phyloP scores from a whole-genome alignment of 208 protist species.

The Crithidia mellificae region DNA sequence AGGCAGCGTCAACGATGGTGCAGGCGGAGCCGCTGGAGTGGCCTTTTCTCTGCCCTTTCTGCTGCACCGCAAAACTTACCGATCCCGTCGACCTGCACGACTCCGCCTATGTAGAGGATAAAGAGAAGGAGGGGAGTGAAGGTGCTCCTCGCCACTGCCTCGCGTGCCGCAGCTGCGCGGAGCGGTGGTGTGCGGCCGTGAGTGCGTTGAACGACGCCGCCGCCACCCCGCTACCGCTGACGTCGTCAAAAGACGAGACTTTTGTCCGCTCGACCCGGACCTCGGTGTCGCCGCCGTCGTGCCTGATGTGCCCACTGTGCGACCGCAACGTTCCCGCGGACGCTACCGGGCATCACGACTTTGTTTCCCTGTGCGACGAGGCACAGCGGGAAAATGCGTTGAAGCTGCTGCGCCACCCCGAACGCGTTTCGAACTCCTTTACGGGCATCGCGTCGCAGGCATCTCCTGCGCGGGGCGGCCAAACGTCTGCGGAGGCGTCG shows the following conservation, averaged over 20 bases:
- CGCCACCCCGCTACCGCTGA: too few relatives aligned
- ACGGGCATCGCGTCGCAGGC: conserved; percentile 1
- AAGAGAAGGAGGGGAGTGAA: background rate
- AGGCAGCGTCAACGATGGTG: background rate
- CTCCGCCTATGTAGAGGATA: background rate
- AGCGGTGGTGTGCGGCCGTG: conserved; percentile 27
- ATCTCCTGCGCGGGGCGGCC: background rate
- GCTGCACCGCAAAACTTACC: conserved; percentile 27
- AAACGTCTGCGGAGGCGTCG: background rate
- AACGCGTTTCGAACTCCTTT: conserved; percentile 20
- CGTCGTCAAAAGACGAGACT: background rate
- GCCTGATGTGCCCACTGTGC: conserved; percentile 21
- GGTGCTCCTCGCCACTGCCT: conserved; percentile 20
- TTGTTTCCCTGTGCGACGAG: background rate
- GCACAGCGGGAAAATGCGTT: background rate
- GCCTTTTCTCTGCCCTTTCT: conserved; percentile 44
- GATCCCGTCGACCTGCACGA: conserved; percentile 52
- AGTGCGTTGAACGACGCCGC: background rate
- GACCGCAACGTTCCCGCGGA: background rate
- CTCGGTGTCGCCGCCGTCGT: background rate
- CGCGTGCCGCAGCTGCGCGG: conserved; percentile 41
- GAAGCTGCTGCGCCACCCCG: background rate
- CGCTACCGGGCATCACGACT: background rate
- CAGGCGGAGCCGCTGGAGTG: background rate
- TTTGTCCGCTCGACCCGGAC: background rate